Evolutionary conservation across 2,329 filamentous ascomycete genomes (phyloP).

Genomic region (Pseudogymnoascus sp.): DNA sequence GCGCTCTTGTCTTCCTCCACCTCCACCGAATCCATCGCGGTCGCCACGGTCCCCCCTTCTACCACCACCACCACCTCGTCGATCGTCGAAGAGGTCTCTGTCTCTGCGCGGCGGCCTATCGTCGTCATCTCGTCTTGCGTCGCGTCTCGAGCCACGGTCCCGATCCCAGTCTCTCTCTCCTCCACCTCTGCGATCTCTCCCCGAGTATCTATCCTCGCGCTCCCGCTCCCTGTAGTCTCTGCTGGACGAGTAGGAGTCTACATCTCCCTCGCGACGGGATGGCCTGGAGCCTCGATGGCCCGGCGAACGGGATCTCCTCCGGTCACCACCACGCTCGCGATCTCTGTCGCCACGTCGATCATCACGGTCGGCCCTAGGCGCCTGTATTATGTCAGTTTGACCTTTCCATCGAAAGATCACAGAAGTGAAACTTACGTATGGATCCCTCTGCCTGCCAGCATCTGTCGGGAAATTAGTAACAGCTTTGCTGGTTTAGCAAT

Average conservation of each 20-base stretch:
- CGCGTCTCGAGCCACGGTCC: slow-evolving; percentile 57
- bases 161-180: slow-evolving; percentile 72
- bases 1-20: slow-evolving; percentile 40
- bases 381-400: slow-evolving; percentile 20
- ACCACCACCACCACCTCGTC: slow-evolving; percentile 40
- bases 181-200: slow-evolving; percentile 51
- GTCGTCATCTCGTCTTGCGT: slow-evolving; percentile 59
- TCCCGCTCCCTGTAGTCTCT: slow-evolving; percentile 88
- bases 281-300: slow-evolving; percentile 59
- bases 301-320: slow-evolving; percentile 81
- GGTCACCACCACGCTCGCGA: slow-evolving; percentile 45
- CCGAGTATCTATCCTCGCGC: slow-evolving; percentile 83
- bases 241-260: slow-evolving; percentile 86
- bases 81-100: slow-evolving; percentile 56
- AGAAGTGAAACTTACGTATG: slow-evolving; percentile 38
- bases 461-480: slow-evolving; percentile 37
- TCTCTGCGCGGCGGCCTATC: slow-evolving; percentile 48
- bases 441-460: slow-evolving; percentile 42
- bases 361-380: slow-evolving; percentile 27
- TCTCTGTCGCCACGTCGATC: slow-evolving; percentile 37
- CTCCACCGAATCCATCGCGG: slow-evolving; percentile 35
- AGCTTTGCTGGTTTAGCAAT: slow-evolving; percentile 21
- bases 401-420: slow-evolving; percentile 13
- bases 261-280: slow-evolving; percentile 63
- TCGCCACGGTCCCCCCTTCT: slow-evolving; percentile 33